Base-by-base conservation (phyloP, 2,329 filamentous ascomycete genomes). In the Geosmithia flava region DNA sequence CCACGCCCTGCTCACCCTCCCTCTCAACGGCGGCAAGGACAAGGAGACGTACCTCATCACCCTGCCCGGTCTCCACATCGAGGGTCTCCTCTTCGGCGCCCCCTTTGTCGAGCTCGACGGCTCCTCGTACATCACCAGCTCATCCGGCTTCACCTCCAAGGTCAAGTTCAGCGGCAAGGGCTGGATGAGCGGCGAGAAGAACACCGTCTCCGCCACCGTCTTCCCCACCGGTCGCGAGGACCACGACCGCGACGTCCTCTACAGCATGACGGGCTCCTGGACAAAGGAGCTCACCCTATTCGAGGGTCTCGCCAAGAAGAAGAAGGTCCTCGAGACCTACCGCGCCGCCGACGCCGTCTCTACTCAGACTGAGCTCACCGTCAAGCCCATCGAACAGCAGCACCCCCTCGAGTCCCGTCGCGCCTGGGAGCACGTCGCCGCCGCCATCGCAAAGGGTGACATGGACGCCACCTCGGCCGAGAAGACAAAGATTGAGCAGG, bases 121-220 rank as follows among this genome's bases (percentile, higher is more conserved):
- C 58, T 79, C 77, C 51, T 89, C 85, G 55, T 87, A 85, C 68
- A 96, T 98, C 58, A 79, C 81, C 49, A 93, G 87, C 53, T 93
- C 85, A 20, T 85, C 83, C 2, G 91, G 93, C 47, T 96, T 84
- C 69, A 85, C 88, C 4, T 79, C 87, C 53, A 90, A 88, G 69
- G 86, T 97, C 59, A 88, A 95, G 62, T 98, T 95, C 70, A 85
- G 81, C 52, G 90, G 91, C 58, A 91, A 88, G 63, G 91, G 91
- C 50, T 98, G 91, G 91, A 67, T 98, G 10, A 89, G 85, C 44
- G 93, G 91, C 55, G 95, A 95, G 75, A 96, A 95, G 72, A 97
- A 97, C 70, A 85, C 77, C 49, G 88, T 97, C 62, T 80, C 73
- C 13, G 91, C 89, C 15, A 74, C 73, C 20, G 63, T 97, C 49